Conservation (phyloP, 129 eudicot species). For the Ambrosia trifida region DNA sequence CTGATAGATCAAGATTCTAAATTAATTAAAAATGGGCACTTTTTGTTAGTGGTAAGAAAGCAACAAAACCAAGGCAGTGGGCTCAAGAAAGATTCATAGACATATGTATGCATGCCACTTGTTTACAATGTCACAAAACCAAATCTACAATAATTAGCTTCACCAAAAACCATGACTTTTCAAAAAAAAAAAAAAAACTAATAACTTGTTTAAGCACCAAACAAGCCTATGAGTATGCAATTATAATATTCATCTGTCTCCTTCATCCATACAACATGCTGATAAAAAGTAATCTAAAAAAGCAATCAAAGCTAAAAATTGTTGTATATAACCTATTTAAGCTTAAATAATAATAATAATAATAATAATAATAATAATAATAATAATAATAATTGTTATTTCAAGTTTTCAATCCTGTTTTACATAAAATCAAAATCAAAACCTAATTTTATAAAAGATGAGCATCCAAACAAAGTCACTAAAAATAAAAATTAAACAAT, state of each 20-base stretch:
- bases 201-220: not conserved
- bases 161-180: slow-evolving; percentile 1
- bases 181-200: not conserved
- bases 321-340: not conserved
- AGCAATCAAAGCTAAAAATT: slow-evolving; percentile 21
- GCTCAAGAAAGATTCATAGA: slow-evolving; percentile 56
- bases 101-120: slow-evolving; percentile 24
- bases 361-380: no score
- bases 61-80: slow-evolving; percentile 31
- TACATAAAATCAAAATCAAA: not conserved
- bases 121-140: not conserved
- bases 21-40: not conserved
- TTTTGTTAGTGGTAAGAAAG: slow-evolving; percentile 25
- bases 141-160: slow-evolving; percentile 9
- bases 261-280: not conserved
- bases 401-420: not conserved
- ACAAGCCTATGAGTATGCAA: not conserved
- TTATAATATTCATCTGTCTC: not conserved
- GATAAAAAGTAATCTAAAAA: slow-evolving; percentile 17
- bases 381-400: not conserved
- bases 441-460: no score
- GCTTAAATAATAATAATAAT: no score
- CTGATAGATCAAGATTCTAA: slow-evolving; percentile 9
- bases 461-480: no score
- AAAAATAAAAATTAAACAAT: no score